Base-by-base conservation (phyloP, 257 asterid genomes). In the Craterostigma plantagineum region DNA sequence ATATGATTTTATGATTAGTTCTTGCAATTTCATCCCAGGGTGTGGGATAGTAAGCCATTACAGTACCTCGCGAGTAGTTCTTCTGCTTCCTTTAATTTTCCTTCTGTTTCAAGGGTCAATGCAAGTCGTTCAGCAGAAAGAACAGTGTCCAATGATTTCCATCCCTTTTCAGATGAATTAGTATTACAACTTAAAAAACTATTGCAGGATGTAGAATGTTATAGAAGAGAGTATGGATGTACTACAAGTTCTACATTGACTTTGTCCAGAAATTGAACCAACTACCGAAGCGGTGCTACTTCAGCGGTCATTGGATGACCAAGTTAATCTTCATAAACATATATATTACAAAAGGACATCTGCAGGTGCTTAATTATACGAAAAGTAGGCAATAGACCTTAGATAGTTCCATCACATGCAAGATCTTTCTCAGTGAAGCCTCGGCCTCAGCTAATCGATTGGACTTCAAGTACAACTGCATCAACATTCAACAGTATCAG, bases 41-140 rank as follows among this genome's bases (percentile, higher is more conserved):
- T 2, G 30, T 23, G 30, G 30, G 30, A 23, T 6, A n/a, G 18
- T 49, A 47, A 23, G 11, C 33, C 9, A 50, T 36, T 34, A 52
- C 56, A 15, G 40, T 63, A 87, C 98, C 93, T 66, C 60, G 73
- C 67, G 39, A 87, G 56, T 38, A 87, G 79, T 56, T 76, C 79
- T 58, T 68, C 90, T 14, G 98, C 82, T 65, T 87, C 95, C 57
- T 36, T 68, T 50, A 87, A 58, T 48, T 51, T 63, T 53, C 93
- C 92, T 35, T 62, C 58, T 15, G 64, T 63, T 66, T 72, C 83
- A 43, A 81, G 71, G 55, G 80, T 64, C 56, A 71, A 53, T 16
- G 98, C 95, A 50, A 87, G 95, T 58, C 81, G 71, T 59, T 82
- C 95, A 48, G 95, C 92, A 59, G 83, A 75, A 65, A 69, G 35